Conservation (phyloP, 805 yeast species). For the Ogataea henricii region DNA sequence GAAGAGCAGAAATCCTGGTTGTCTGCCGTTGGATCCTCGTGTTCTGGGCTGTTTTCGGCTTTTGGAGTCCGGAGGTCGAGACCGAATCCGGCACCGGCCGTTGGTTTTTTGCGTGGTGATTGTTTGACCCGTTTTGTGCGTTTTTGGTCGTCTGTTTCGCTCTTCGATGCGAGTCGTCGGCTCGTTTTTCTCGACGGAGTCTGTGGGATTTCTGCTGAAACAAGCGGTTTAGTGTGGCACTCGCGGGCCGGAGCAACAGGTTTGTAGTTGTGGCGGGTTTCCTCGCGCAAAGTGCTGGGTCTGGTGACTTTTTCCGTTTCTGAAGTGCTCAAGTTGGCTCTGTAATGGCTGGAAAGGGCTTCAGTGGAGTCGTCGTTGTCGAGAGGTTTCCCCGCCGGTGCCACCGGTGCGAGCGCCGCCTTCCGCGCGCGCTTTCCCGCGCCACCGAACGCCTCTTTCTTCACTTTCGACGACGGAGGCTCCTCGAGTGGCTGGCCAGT, state of each 20-base stretch:
- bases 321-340: conserved; percentile 34
- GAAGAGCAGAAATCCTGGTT: conserved; percentile 92
- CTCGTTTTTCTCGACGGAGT: conserved; percentile 20
- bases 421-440: conserved; percentile 33
- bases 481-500: conserved; percentile 76
- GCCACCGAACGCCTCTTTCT: conserved; percentile 58
- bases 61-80: conserved; percentile 11
- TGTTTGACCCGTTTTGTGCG: conserved; percentile 25
- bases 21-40: conserved; percentile 26
- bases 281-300: conserved; percentile 32
- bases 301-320: conserved; percentile 37
- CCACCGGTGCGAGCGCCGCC: conserved; percentile 19
- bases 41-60: conserved; percentile 11
- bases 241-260: conserved; percentile 16
- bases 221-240: neutral
- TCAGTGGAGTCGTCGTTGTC: conserved; percentile 15
- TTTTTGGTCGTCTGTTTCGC: conserved; percentile 6
- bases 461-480: conserved; percentile 62
- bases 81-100: conserved; percentile 8
- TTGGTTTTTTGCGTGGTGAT: conserved; percentile 22
- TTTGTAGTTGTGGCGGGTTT: conserved; percentile 7
- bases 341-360: conserved; percentile 19
- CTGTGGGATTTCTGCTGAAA: conserved; percentile 11
- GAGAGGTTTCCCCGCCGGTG: conserved; percentile 10
- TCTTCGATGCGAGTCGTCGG: conserved; percentile 7